Evolutionary conservation across 176 grass and related monocot species (phyloP).

Genomic region (Tillandsia leiboldiana): DNA sequence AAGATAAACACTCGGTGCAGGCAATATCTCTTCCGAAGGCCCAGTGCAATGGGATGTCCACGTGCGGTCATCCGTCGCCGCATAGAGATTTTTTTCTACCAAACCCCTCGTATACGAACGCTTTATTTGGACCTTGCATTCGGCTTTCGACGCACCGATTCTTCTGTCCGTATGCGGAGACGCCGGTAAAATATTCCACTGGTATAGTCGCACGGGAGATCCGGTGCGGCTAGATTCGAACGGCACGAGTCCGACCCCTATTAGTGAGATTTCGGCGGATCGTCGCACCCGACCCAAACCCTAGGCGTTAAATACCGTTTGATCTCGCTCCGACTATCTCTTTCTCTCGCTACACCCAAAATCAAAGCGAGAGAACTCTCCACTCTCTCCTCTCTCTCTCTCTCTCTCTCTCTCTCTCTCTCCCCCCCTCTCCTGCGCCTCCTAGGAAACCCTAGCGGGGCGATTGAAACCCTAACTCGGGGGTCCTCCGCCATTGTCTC

Average conservation of each 20-base stretch:
- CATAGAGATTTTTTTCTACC: no score
- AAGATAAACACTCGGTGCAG: no score
- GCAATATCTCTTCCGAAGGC: no score
- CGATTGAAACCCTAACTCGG: constrained; percentile 9
- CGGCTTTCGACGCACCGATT: no score
- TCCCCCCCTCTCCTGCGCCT: constrained; percentile 23
- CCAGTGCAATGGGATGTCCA: no score
- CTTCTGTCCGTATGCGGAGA: background rate
- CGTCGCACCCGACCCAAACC: constrained; percentile 33
- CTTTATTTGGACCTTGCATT: no score
- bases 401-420: constrained; percentile 13
- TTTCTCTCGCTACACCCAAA: background rate
- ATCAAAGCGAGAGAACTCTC: no score
- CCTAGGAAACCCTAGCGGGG: constrained; percentile 17
- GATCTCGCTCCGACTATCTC: constrained; percentile 2
- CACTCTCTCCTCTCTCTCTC: background rate
- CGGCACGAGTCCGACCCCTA: background rate
- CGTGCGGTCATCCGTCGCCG: no score
- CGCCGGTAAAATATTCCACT: background rate
- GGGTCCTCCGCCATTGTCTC: background rate
- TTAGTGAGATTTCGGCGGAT: background rate
- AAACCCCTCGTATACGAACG: no score
- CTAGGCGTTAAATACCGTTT: constrained; percentile 80
- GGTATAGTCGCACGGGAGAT: background rate
- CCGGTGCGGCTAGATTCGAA: background rate